Evolutionary conservation across 1,284 basidiomycete species (phyloP), one percentile per base, ranked within the genome.

Genomic region (Trametes versicolor): DNA sequence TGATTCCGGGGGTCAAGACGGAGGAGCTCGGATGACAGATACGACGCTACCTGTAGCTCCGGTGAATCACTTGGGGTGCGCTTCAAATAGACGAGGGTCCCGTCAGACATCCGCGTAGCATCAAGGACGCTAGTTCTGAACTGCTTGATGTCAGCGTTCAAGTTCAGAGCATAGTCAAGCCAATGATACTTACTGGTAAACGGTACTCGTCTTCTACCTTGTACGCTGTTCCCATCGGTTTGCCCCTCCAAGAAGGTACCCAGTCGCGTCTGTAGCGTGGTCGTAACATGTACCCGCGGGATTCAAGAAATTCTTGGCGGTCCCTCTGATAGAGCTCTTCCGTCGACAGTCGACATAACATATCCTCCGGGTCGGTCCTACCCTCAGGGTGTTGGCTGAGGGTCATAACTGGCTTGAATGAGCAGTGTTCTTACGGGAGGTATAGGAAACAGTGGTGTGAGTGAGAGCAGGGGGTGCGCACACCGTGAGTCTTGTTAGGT

Each of bases 1-100:
- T 76, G 77, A 34, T 78, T 78, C 5, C 62, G n/a, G 0, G 76
- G 70, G 36, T 77, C 72, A 1, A 63, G 29, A 48, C 19, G 2
- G 66, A 12, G 57, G 15, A 12, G 8, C 25, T 29, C 25, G 48
- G 25, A 29, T 7, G 10, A 29, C 2, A 27, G 17, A 13, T 50
- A 43, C 17, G 41, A 43, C 2, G n/a, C 15, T 2, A 43, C n/a
- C 17, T n/a, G 41, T 19, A 43, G 41, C 41, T 43, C 41, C 19
- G 19, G 41, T 13, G 17, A 43, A 7, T 43, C 17, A 3, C 15
- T 43, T 8, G 15, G 41, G n/a, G 19, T 17, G n/a, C 41, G 41
- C 41, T 43, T 43, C 15, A 43, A 4, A n/a, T 43, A 43, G 41
- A 43, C 41, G 2, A 43, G 41, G 3, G 41, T 43, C 17, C 19